These are phyloP conservation scores for Lentithecium fluviatile DNA, from an alignment of 495 filamentous ascomycete species.

Conservation along the genomic window DNA sequence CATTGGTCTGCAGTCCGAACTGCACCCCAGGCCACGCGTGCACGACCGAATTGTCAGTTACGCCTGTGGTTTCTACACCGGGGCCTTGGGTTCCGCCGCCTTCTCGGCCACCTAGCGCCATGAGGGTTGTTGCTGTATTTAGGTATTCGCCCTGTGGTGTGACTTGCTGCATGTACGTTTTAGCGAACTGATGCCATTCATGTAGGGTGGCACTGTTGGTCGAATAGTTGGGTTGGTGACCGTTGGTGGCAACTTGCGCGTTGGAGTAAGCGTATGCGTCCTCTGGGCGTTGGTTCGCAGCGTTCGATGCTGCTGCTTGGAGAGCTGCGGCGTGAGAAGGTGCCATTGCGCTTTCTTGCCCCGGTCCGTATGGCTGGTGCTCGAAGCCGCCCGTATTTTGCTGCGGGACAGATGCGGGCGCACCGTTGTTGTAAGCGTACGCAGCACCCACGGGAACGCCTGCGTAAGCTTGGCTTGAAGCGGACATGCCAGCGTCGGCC, in stretches of 20 bases:
- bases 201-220: slow-evolving; percentile 15
- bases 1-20: slow-evolving; percentile 23
- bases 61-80: slow-evolving; percentile 5
- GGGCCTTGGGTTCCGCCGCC: slow-evolving; percentile 12
- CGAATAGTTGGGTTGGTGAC: slow-evolving; percentile 14
- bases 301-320: slow-evolving; percentile 19
- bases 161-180: slow-evolving; percentile 17
- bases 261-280: slow-evolving; percentile 15
- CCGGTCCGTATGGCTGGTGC: slow-evolving; percentile 17
- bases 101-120: slow-evolving; percentile 34
- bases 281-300: slow-evolving; percentile 8
- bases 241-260: slow-evolving; percentile 7
- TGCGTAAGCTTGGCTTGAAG: slow-evolving; percentile 6
- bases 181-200: slow-evolving; percentile 29
- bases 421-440: slow-evolving; percentile 19
- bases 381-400: slow-evolving; percentile 8
- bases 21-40: slow-evolving; percentile 25
- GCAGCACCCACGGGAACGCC: background rate
- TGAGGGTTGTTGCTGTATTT: slow-evolving; percentile 34
- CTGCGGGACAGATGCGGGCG: slow-evolving; percentile 7
- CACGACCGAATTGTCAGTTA: slow-evolving; percentile 15
- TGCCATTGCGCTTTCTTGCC: slow-evolving; percentile 22
- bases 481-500: slow-evolving; percentile 4
- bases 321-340: slow-evolving; percentile 31
- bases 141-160: slow-evolving; percentile 29